Conservation (phyloP, 805 yeast species). For the Kodamaea leandrae region DNA sequence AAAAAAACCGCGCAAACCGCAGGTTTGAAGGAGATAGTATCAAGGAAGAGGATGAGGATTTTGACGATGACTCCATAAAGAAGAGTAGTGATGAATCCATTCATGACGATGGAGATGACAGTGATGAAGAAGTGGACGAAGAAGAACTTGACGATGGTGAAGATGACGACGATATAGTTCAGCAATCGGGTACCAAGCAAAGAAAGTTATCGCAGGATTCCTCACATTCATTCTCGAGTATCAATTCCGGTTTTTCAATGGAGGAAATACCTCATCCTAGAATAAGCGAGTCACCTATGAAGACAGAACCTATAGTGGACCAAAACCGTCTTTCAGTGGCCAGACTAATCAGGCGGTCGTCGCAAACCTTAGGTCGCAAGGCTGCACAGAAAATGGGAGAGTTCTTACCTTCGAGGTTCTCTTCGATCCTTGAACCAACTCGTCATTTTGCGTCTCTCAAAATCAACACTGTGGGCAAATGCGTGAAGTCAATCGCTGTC, state of each 20-base stretch:
- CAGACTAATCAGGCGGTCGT: conserved; percentile 69
- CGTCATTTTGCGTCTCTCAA: conserved; percentile 90
- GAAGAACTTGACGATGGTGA: conserved; percentile 25
- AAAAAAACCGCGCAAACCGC: conserved; percentile 10
- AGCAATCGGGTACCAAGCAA: conserved; percentile 22
- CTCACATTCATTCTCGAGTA: conserved; percentile 28
- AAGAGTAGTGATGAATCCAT: conserved; percentile 16
- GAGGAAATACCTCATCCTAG: conserved; percentile 8
- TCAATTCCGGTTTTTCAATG: conserved; percentile 27
- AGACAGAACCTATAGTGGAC: conserved; percentile 66
- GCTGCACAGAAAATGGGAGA: conserved; percentile 90
- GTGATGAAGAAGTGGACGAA: conserved; percentile 19
- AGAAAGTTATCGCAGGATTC: conserved; percentile 41
- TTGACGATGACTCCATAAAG: conserved; percentile 10
- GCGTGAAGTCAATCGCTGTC: conserved; percentile 45
- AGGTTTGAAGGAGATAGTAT: conserved; percentile 29
- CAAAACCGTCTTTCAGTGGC: conserved; percentile 70
- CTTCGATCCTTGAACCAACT: conserved; percentile 82
- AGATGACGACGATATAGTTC: conserved; percentile 19
- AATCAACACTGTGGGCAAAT: conserved; percentile 44
- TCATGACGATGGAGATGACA: conserved; percentile 15
- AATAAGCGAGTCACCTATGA: conserved; percentile 12
- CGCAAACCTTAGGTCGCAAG: conserved; percentile 71
- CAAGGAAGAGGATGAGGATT: conserved; percentile 16
- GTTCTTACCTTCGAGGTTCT: conserved; percentile 75